Evolutionary conservation across 345 rosid species (phyloP).

Genomic region (Ceriops tagal): DNA sequence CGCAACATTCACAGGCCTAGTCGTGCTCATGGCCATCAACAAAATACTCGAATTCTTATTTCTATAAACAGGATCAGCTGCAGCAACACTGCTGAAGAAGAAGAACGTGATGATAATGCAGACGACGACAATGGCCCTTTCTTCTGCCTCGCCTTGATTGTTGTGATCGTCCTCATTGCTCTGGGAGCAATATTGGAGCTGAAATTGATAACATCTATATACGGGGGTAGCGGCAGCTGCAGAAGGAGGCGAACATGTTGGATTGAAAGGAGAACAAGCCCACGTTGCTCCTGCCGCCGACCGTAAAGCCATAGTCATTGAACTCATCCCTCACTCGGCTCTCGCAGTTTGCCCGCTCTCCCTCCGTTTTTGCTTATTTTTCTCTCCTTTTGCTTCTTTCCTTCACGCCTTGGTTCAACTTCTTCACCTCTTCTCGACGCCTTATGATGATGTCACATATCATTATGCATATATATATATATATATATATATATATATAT

Average conservation of each 20-base stretch:
- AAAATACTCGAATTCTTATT: no score
- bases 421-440: no score
- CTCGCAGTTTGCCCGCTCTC: neutral
- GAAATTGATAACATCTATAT: neutral
- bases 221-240: neutral
- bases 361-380: neutral
- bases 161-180: no score
- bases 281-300: constrained; percentile 7
- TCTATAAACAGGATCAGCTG: neutral
- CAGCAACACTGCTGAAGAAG: neutral
- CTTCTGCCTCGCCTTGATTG: neutral
- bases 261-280: constrained; percentile 8
- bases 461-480: no score
- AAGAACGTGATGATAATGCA: neutral
- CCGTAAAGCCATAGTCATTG: constrained; percentile 3
- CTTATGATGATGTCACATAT: no score
- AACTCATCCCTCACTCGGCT: neutral
- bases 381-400: neutral
- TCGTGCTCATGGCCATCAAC: no score
- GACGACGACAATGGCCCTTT: neutral
- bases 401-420: no score
- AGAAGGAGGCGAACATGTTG: neutral
- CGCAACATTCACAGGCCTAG: neutral
- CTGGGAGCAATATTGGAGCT: neutral
- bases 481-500: no score